A percentile compares a stretch with the other conserved stretches of the same genome.
Evolutionary conservation across 768 basidiomycete species (phyloP).

Genomic region (Phanerodontia chrysosporium): DNA sequence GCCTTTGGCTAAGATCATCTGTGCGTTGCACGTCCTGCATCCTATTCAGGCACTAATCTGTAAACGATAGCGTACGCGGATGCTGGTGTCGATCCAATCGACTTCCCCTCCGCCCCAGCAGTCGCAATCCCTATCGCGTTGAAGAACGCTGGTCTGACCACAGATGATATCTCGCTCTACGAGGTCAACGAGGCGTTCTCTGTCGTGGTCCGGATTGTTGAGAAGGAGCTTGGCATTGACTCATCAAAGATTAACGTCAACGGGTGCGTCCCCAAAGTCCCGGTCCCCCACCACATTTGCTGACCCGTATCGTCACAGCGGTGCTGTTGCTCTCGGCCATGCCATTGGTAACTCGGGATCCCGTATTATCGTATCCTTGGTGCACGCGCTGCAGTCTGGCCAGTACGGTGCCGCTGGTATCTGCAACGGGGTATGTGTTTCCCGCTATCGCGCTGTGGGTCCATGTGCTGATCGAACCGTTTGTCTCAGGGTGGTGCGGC

Average conservation of each 20-base stretch:
- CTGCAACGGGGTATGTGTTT: constrained; percentile 84
- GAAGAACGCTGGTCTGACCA: constrained; percentile 76
- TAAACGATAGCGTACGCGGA: constrained; percentile 80
- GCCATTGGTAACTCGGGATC: constrained; percentile 96
- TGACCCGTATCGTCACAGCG: constrained; percentile 47
- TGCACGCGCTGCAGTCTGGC: constrained; percentile 87
- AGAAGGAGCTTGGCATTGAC: constrained; percentile 82
- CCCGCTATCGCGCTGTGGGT: background rate
- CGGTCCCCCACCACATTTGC: constrained; percentile 8
- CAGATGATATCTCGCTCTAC: constrained; percentile 84
- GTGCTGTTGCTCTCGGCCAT: constrained; percentile 93
- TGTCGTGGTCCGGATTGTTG: constrained; percentile 85
- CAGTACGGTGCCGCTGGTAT: constrained; percentile 95
- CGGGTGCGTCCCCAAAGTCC: constrained; percentile 48
- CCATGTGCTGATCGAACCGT: constrained; percentile 8
- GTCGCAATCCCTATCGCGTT: constrained; percentile 87
- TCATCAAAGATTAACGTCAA: constrained; percentile 87
- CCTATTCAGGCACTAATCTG: background rate
- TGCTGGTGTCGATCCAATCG: constrained; percentile 92
- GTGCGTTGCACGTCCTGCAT: constrained; percentile 46
- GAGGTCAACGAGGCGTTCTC: constrained; percentile 99
- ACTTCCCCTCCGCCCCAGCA: constrained; percentile 95
- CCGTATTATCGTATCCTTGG: constrained; percentile 89
- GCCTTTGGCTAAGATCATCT: constrained; percentile 91
- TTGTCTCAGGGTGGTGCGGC: constrained; percentile 79